A percentile compares a stretch with the other conserved stretches of the same genome.
Conservation (phyloP, 2,329 filamentous ascomycete species). For the Ceratocystiopsis brevicomis region DNA sequence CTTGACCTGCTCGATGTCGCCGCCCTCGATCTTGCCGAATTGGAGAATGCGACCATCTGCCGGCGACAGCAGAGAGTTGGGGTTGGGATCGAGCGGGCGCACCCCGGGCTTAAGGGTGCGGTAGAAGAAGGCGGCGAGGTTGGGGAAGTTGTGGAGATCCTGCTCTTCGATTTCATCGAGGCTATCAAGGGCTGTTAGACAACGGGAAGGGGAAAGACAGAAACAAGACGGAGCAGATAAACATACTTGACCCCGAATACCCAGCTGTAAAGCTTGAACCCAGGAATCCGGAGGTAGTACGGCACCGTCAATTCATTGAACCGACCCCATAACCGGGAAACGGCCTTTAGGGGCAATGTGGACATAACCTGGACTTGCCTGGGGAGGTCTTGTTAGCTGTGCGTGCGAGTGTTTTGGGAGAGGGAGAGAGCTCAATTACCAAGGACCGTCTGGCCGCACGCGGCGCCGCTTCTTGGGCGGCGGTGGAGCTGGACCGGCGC, state of each 20-base stretch:
- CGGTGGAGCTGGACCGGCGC: too few relatives aligned
- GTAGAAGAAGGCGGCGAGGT: constrained; percentile 94
- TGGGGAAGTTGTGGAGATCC: constrained; percentile 77
- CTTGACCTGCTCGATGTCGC: constrained; percentile 96
- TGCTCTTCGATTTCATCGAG: constrained; percentile 73
- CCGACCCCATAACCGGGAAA: constrained; percentile 73
- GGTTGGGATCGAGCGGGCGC: constrained; percentile 66
- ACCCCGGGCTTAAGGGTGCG: constrained; percentile 77
- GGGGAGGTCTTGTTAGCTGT: constrained; percentile 2
- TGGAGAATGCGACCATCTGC: constrained; percentile 83
- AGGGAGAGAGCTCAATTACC: constrained; percentile 27
- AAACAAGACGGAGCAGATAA: background rate
- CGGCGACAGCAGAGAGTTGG: constrained; percentile 65
- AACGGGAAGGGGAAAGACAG: background rate
- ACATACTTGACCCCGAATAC: constrained; percentile 68
- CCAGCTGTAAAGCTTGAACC: constrained; percentile 80
- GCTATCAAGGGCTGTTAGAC: constrained; percentile 19
- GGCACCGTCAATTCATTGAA: constrained; percentile 85
- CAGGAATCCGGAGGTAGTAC: constrained; percentile 70
- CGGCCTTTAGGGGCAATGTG: constrained; percentile 72
- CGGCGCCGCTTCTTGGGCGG: constrained; percentile 33
- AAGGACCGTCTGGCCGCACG: constrained; percentile 69
- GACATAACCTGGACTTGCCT: constrained; percentile 87
- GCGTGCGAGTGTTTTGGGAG: constrained; percentile 3
- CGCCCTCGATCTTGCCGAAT: constrained; percentile 77